Evolutionary conservation across 2,329 filamentous ascomycete genomes (phyloP), one percentile per base, ranked within the genome.

Genomic region (Aspergillus alliaceus): DNA sequence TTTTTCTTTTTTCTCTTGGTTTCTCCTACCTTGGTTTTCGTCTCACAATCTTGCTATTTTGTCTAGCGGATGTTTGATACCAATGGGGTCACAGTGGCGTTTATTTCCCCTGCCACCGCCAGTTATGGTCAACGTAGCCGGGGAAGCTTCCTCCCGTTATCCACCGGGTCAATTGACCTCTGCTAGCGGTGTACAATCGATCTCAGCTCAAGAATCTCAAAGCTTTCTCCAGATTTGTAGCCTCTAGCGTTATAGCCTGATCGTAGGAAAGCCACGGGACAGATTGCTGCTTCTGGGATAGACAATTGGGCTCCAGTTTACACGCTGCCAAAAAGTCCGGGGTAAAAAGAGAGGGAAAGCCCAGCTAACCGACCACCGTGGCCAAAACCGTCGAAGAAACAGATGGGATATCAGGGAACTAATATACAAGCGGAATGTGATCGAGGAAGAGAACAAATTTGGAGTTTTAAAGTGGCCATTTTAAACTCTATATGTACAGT

Each of bases 401-500:
- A n/a, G n/a, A n/a, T n/a, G n/a, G n/a, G n/a, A n/a, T n/a, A n/a
- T n/a, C n/a, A n/a, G n/a, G 18, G 20, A 22, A 40, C 24, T 42
- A 42, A 42, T 42, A n/a, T 42, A 42, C 39, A 42, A 24, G 20
- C 39, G 39, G n/a, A 42, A 25, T 40, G 22, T 18, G 15, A 24
- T 14, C 20, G 37, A 40, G 37, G n/a, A n/a, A n/a, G 35, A 40
- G 27, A 29, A 9, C 5, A 27, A 44, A 24, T 44, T 48, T 29
- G 53, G 37, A 54, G 56, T 49, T 52, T 59, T 60, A 57, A 60
- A 57, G 65, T 67, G 65, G 65, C 63, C 65, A 65, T 66, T 67
- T 67, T 66, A 60, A 57, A 62, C 60, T 68, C 65, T 67, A 68
- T 67, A 68, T 66, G 66, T 68, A 68, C 66, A 68, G 59, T 65